Conservation (phyloP, 2,329 filamentous ascomycete species). For the Onygenales sp. region DNA sequence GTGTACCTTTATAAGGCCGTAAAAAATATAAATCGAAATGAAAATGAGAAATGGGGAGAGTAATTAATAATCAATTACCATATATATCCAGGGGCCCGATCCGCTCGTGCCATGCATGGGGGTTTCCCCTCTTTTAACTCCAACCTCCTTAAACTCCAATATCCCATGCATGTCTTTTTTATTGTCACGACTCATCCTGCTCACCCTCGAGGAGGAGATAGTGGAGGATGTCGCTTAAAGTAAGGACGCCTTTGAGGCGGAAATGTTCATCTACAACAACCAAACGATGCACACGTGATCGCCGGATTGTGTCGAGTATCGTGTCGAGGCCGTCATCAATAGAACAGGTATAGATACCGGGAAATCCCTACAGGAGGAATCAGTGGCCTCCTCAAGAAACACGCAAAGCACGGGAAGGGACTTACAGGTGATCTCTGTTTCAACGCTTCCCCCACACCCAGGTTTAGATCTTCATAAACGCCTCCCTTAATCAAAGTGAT, state of each 20-base stretch:
- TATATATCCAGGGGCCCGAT: neutral
- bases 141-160: conserved; percentile 8
- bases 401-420: conserved; percentile 4
- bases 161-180: conserved; percentile 6
- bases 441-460: conserved; percentile 79
- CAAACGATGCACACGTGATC: conserved; percentile 85
- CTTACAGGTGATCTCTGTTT: conserved; percentile 68
- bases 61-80: neutral
- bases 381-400: neutral
- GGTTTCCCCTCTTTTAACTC: conserved; percentile 12
- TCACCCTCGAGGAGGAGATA: conserved; percentile 81
- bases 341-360: conserved; percentile 93
- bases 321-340: conserved; percentile 86
- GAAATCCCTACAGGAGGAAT: conserved; percentile 56
- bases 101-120: conserved; percentile 4
- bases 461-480: conserved; percentile 79
- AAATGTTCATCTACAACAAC: conserved; percentile 88
- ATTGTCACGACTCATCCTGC: conserved; percentile 41
- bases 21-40: neutral
- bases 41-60: neutral
- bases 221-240: conserved; percentile 89
- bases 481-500: conserved; percentile 92
- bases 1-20: neutral
- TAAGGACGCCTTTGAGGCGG: conserved; percentile 78
- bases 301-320: conserved; percentile 93